These are phyloP conservation scores for Juncus inflexus DNA, from an alignment of 176 grass and related monocot genomes.

Conservation along the genomic window DNA sequence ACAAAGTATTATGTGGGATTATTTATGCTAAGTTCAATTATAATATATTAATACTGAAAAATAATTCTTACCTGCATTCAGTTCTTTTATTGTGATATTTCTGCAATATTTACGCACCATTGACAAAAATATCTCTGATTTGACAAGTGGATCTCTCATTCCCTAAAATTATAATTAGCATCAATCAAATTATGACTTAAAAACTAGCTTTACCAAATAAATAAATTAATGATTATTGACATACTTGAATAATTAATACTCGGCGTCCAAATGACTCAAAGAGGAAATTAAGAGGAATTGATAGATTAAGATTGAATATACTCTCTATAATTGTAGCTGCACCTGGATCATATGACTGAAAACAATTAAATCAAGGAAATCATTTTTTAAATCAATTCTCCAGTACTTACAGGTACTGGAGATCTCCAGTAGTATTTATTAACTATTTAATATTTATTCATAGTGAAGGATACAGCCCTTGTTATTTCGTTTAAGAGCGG, in stretches of 20 bases:
- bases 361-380: neutral
- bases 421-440: neutral
- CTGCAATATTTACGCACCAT: conserved; percentile 67
- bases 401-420: too few relatives aligned
- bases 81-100: conserved; percentile 49
- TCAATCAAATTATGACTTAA: conserved; percentile 7
- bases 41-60: neutral
- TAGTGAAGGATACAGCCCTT: conserved; percentile 80
- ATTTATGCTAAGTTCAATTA: neutral
- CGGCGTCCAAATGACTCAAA: conserved; percentile 82
- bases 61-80: conserved; percentile 65
- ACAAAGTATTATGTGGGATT: neutral
- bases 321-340: conserved; percentile 61
- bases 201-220: conserved; percentile 24
- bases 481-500: conserved; percentile 59
- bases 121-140: conserved; percentile 61
- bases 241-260: conserved; percentile 73
- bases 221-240: neutral
- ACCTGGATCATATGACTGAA: conserved; percentile 96
- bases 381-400: too few relatives aligned
- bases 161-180: conserved; percentile 40
- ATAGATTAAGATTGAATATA: conserved; percentile 73
- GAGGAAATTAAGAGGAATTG: conserved; percentile 87
- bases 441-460: neutral
- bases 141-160: conserved; percentile 74